Evolutionary conservation across 2,329 filamentous ascomycete genomes (phyloP).

Genomic region (Fusarium papillatum): DNA sequence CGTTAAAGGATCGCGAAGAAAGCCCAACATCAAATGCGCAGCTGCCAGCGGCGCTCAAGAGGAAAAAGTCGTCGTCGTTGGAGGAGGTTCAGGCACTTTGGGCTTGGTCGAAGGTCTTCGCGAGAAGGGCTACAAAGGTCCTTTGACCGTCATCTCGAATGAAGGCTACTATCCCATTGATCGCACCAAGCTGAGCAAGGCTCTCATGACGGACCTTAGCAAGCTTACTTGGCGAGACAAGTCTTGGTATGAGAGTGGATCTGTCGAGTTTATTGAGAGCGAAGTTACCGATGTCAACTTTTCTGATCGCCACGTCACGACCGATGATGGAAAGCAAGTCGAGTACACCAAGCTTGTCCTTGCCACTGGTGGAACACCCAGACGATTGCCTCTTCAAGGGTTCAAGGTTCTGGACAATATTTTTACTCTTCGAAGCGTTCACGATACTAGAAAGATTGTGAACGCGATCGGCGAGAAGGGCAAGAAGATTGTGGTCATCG

Average conservation of each 20-base stretch:
- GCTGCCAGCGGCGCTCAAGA: conserved; percentile 60
- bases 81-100: conserved; percentile 87
- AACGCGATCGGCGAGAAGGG: conserved; percentile 83
- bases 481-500: conserved; percentile 94
- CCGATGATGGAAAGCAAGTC: conserved; percentile 78
- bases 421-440: conserved; percentile 84
- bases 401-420: conserved; percentile 91
- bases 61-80: conserved; percentile 86
- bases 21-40: conserved; percentile 80
- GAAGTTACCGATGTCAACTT: conserved; percentile 86
- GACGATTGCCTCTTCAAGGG: conserved; percentile 82
- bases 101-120: conserved; percentile 88
- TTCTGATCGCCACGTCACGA: conserved; percentile 77
- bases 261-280: conserved; percentile 69
- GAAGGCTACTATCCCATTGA: conserved; percentile 93
- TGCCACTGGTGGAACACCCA: conserved; percentile 87
- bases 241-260: conserved; percentile 79
- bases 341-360: conserved; percentile 91
- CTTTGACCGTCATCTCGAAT: conserved; percentile 85
- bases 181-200: conserved; percentile 95
- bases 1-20: conserved; percentile 83
- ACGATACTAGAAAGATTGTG: conserved; percentile 83
- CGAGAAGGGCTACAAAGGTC: conserved; percentile 83
- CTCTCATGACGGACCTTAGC: conserved; percentile 82
- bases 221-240: conserved; percentile 85